Percentiles rank a stretch among this genome's conserved stretches.
Evolutionary conservation across 2,329 filamentous ascomycete species (phyloP).

Genomic region (Lasiodiplodia theobromae): DNA sequence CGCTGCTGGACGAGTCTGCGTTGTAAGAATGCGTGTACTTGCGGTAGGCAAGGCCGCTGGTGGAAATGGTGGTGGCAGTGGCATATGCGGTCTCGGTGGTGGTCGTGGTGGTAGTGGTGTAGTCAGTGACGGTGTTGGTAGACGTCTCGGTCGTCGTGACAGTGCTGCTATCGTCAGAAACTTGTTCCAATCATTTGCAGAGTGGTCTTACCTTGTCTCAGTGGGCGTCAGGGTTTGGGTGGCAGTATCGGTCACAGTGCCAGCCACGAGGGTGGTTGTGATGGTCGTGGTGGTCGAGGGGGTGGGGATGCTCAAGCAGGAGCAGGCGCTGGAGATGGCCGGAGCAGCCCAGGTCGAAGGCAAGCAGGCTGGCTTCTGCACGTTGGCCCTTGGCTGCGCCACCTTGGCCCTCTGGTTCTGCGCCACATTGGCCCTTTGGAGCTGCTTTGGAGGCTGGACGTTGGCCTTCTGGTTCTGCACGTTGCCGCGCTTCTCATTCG

Average conservation of each 20-base stretch:
- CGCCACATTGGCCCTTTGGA: too few species aligned
- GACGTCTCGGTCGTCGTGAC: constrained; percentile 5
- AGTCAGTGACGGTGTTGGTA: not conserved
- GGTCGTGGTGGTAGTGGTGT: constrained; percentile 1
- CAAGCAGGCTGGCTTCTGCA: constrained; percentile 8
- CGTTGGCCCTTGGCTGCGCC: not conserved
- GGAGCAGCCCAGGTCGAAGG: not conserved
- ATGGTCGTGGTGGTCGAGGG: not conserved
- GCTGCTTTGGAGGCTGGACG: too few species aligned
- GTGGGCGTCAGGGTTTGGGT: not conserved
- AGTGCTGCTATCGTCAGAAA: not conserved
- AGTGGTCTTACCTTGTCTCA: not conserved
- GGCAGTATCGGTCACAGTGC: constrained; percentile 3
- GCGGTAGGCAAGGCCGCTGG: constrained; percentile 1
- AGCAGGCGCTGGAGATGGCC: constrained; percentile 7
- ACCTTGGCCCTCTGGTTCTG: too few species aligned
- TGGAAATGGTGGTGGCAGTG: not conserved
- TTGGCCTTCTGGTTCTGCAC: too few species aligned
- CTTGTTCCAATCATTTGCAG: too few species aligned
- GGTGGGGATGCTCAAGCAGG: not conserved
- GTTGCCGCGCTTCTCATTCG: not conserved
- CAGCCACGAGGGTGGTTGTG: not conserved
- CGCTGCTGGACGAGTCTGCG: not conserved
- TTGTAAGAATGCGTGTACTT: constrained; percentile 8
- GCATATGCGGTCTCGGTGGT: not conserved